Percentiles rank a stretch among this genome's conserved stretches.
Evolutionary conservation across 306 rosid genomes (phyloP).

Genomic region (Vigna trinervia): DNA sequence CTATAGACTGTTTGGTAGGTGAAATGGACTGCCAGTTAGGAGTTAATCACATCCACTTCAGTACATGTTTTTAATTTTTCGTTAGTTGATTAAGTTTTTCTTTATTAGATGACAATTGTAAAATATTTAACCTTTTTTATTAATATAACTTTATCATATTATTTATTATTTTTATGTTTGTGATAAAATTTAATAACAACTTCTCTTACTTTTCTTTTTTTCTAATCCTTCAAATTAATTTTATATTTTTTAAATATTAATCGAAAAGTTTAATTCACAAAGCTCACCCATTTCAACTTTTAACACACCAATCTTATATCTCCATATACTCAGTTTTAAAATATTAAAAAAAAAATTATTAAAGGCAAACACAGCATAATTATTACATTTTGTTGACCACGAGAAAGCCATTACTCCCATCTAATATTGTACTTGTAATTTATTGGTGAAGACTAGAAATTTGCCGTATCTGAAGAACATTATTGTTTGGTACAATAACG

Average conservation of each 20-base stretch:
- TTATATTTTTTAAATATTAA: too few species aligned
- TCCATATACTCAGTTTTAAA: too few species aligned
- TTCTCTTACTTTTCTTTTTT: too few species aligned
- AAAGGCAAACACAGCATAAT: neutral
- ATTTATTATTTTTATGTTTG: too few species aligned
- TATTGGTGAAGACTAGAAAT: neutral
- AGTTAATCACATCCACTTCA: neutral
- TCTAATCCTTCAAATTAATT: too few species aligned
- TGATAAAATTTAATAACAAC: too few species aligned
- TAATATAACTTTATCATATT: too few species aligned
- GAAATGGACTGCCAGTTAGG: neutral
- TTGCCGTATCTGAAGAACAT: constrained; percentile 9
- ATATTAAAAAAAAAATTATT: neutral
- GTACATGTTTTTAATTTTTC: neutral
- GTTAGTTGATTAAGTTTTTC: neutral
- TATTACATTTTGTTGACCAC: constrained; percentile 13
- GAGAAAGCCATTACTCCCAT: neutral
- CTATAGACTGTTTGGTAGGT: constrained; percentile 16
- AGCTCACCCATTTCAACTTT: too few species aligned
- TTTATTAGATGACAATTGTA: neutral
- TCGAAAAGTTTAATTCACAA: too few species aligned
- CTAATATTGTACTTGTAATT: constrained; percentile 19
- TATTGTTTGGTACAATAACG: neutral
- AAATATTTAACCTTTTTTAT: too few species aligned
- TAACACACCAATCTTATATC: too few species aligned